phyloP scores from a whole-genome alignment of 345 rosid genomes.

The Eucalyptus curtisii region DNA sequence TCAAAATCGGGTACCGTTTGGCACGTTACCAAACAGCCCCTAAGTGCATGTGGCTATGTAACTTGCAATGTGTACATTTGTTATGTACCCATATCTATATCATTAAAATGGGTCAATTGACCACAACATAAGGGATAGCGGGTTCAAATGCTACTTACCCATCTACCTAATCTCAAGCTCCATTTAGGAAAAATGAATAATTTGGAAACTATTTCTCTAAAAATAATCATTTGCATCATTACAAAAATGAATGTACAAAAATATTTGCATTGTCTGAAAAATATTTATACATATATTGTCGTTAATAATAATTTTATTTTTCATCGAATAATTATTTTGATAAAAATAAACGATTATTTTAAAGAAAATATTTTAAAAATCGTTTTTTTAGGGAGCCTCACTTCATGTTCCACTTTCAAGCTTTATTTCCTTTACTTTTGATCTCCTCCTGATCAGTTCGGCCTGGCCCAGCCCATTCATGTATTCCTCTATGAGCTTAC shows the following conservation, averaged over 20 bases:
- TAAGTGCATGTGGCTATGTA: fast-evolving
- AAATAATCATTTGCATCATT: not conserved
- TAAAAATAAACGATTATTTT: not conserved
- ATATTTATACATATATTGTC: not conserved
- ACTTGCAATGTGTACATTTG: not conserved
- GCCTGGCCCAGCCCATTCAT: not conserved
- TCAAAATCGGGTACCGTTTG: too few relatives aligned
- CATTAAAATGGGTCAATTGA: not conserved
- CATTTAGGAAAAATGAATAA: not conserved
- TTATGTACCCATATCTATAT: not conserved
- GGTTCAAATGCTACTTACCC: not conserved
- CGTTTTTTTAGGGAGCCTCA: not conserved
- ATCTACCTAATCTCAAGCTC: not conserved
- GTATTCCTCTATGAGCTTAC: not conserved
- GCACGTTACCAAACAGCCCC: too few relatives aligned
- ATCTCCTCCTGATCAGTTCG: not conserved
- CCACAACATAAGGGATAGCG: not conserved
- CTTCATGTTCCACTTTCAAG: not conserved
- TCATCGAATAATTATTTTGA: not conserved
- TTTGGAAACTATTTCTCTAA: not conserved
- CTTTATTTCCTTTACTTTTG: not conserved
- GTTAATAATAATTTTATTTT: not conserved
- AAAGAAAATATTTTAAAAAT: not conserved
- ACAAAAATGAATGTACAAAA: not conserved
- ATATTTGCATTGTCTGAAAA: not conserved